Base-by-base conservation (phyloP, 2,329 filamentous ascomycete species). In the Chaetomium sp. region DNA sequence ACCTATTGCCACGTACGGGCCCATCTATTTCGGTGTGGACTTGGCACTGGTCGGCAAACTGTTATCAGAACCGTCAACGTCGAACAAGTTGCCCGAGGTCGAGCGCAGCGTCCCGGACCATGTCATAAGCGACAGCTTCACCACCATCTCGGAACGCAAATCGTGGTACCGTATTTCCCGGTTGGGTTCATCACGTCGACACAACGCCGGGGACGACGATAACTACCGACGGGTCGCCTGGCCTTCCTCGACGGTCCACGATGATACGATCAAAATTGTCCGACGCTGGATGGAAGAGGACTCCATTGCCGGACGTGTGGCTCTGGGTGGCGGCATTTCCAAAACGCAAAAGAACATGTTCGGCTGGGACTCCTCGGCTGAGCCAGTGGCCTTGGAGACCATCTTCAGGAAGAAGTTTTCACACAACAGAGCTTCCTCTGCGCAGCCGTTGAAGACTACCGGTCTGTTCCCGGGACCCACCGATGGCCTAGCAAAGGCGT, bases 281-380 rank as follows among this genome's bases (percentile, higher is more conserved):
- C 75, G 79, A 33, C 75, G 81, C 33, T 87, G 84, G 84, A 83
- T 86, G 76, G 80, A 85, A 61, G 79, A 86, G 62, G 82, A 84
- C 61, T 79, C 80, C 0, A 79, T 81, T 34, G 72, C 78, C 2
- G 79, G 81, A 1, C 76, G 76, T 48, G 69, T 74, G 10, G 71
- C 71, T 1, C 67, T 79, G 8, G 76, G 75, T 6, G 74, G 74
- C 32, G 63, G 73, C 0, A 69, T 72, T 47, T 67, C 67, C 14
- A 72, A 74, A 14, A 77, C 75, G 41, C 74, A 72, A 5, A 76
- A 74, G 55, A 75, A 74, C 37, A 74, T 80, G 61, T 86, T 86
- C 67, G 80, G 82, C 35, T 86, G 83, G 83, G 79, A 84, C 60
- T 77, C 76, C 11, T 72, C 74, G 14, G 74, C 76, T 0, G 73